A percentile compares a stretch with the other conserved stretches of the same genome.
phyloP scores from a whole-genome alignment of 148 eudicot genomes.

The Spergularia bocconei region DNA sequence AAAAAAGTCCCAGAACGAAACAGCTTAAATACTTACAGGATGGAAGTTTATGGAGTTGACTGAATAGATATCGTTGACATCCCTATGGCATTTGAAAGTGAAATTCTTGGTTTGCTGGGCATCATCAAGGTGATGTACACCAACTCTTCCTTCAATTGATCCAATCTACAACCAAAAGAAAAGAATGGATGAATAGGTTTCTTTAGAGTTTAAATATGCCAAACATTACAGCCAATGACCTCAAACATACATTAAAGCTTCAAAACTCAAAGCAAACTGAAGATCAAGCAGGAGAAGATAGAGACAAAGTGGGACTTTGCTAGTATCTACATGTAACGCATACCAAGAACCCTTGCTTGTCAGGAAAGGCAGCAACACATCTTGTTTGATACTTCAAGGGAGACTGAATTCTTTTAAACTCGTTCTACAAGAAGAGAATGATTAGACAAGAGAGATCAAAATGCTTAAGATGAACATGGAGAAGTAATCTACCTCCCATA shows the following conservation, averaged over 20 bases:
- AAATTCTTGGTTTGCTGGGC: conserved; percentile 79
- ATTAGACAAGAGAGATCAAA: conserved; percentile 1
- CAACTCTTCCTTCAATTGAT: conserved; percentile 97
- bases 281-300: not conserved
- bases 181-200: not conserved
- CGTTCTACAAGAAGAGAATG: conserved; percentile 44
- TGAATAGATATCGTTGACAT: conserved; percentile 76
- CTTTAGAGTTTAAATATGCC: not conserved
- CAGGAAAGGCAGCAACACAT: conserved; percentile 95
- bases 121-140: conserved; percentile 98
- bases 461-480: not conserved
- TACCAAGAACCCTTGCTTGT: conserved; percentile 97
- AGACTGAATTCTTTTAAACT: conserved; percentile 80
- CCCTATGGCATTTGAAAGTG: conserved; percentile 98
- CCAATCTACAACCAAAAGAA: conserved; percentile 56
- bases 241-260: conserved; percentile 9
- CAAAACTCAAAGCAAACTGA: not conserved
- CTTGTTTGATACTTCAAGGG: conserved; percentile 97
- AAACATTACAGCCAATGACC: not conserved
- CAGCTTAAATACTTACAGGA: conserved; percentile 55
- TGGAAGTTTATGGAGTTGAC: conserved; percentile 92
- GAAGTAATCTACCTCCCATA: not conserved
- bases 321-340: not conserved
- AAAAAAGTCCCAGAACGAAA: not conserved
- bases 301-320: not conserved